Percentiles rank a stretch among this genome's conserved stretches.
Conservation (phyloP, 202 grass and related monocot species). For the Zoysia matrella region DNA sequence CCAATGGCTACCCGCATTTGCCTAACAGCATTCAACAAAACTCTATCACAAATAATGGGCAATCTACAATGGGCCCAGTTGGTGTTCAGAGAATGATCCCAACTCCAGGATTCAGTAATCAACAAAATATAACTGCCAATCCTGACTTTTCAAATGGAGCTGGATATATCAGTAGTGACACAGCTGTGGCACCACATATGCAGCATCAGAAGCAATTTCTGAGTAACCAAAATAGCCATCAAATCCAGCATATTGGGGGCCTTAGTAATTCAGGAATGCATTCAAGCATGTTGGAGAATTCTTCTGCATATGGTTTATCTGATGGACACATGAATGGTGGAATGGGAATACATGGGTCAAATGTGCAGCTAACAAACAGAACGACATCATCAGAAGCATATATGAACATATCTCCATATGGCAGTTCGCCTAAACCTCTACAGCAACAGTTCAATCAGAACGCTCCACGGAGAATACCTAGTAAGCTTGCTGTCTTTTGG, state of each 20-base stretch:
- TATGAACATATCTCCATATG: slow-evolving; percentile 48
- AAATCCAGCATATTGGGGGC: no score
- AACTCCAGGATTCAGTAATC: no score
- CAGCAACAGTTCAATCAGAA: no score
- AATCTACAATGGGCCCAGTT: no score
- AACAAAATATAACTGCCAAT: slow-evolving; percentile 44
- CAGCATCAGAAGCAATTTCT: slow-evolving; percentile 85
- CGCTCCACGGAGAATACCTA: no score
- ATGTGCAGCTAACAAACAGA: slow-evolving; percentile 72
- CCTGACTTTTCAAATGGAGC: slow-evolving; percentile 83
- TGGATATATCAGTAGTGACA: slow-evolving; percentile 77
- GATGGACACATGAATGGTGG: no score
- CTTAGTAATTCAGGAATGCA: no score
- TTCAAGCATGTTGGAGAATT: no score
- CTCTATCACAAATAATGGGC: no score
- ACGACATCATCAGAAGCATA: slow-evolving; percentile 68
- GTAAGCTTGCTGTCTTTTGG: background rate
- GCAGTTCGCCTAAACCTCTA: no score
- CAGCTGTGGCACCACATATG: slow-evolving; percentile 58
- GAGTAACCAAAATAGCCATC: slow-evolving; percentile 59
- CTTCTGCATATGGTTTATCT: no score
- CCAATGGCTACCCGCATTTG: slow-evolving; percentile 77
- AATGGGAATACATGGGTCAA: slow-evolving; percentile 40
- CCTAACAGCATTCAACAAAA: slow-evolving; percentile 31
- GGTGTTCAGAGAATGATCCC: no score